phyloP scores from a whole-genome alignment of 1,284 basidiomycete genomes.

The Pisolithus thermaeus region DNA sequence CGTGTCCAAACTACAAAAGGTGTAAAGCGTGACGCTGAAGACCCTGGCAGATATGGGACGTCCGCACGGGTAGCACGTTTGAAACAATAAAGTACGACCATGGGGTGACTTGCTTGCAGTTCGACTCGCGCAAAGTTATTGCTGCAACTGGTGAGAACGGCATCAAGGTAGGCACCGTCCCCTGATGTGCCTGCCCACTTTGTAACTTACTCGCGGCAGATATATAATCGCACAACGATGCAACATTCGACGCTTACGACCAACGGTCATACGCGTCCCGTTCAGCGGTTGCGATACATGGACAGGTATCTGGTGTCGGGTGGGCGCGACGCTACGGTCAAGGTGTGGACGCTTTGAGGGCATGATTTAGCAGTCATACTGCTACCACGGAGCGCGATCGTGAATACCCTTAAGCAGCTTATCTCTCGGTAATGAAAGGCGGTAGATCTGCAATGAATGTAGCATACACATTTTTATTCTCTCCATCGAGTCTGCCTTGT shows the following conservation, averaged over 20 bases:
- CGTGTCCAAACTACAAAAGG: conserved; percentile 24
- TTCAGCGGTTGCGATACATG: conserved; percentile 92
- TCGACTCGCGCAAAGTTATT: conserved; percentile 91
- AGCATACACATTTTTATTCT: conserved; percentile 12
- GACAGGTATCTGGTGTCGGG: conserved; percentile 94
- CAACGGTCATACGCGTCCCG: conserved; percentile 90
- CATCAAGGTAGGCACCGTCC: conserved; percentile 59
- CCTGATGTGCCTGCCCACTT: neutral
- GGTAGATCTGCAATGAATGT: conserved; percentile 16
- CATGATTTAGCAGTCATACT: neutral
- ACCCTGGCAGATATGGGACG: conserved; percentile 82
- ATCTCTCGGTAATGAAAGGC: neutral
- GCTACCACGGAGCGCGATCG: neutral
- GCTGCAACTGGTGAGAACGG: conserved; percentile 94
- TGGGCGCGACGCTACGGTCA: conserved; percentile 82
- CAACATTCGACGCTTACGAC: conserved; percentile 80
- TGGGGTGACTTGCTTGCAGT: conserved; percentile 89
- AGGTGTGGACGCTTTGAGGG: conserved; percentile 89
- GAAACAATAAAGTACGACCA: conserved; percentile 92
- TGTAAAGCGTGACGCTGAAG: neutral
- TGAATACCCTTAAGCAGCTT: conserved; percentile 14
- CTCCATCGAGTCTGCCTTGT: neutral
- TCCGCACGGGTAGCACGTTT: conserved; percentile 82
- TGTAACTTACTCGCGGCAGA: conserved; percentile 36
- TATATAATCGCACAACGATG: conserved; percentile 94